Evolutionary conservation across 2,329 filamentous ascomycete genomes (phyloP).

Genomic region (Fusarium caatingaense): DNA sequence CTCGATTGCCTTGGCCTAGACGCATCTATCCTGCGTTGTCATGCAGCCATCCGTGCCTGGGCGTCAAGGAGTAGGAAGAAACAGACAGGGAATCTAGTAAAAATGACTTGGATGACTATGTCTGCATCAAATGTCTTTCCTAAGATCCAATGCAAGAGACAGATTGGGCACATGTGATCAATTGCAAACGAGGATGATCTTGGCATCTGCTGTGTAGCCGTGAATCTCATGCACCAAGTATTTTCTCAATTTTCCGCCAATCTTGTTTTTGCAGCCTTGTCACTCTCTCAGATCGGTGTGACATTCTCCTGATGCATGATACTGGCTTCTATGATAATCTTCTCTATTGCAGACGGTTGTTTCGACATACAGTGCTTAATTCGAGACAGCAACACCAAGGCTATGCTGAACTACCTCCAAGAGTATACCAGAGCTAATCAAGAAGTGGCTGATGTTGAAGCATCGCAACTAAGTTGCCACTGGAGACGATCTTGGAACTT

Average conservation of each 20-base stretch:
- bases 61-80: constrained; percentile 60
- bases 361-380: neutral
- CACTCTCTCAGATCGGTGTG: constrained; percentile 60
- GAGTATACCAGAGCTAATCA: neutral
- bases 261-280: constrained; percentile 52
- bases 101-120: constrained; percentile 43
- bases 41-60: constrained; percentile 61
- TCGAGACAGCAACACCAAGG: neutral
- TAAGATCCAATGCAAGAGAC: constrained; percentile 46
- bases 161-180: constrained; percentile 56
- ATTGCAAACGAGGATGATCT: constrained; percentile 52
- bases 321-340: neutral
- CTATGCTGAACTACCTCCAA: neutral
- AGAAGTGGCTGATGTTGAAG: constrained; percentile 48
- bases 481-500: constrained; percentile 53
- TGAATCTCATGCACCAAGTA: constrained; percentile 47
- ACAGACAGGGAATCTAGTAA: constrained; percentile 4
- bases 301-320: constrained; percentile 49
- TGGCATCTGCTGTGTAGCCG: constrained; percentile 55
- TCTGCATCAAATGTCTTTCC: constrained; percentile 44
- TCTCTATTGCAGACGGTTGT: accelerated
- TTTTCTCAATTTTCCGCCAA: constrained; percentile 49
- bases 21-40: constrained; percentile 63
- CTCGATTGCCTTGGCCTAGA: constrained; percentile 53
- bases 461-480: constrained; percentile 56